Conservation (phyloP, 129 eudicot species). For the Helianthus annuus region DNA sequence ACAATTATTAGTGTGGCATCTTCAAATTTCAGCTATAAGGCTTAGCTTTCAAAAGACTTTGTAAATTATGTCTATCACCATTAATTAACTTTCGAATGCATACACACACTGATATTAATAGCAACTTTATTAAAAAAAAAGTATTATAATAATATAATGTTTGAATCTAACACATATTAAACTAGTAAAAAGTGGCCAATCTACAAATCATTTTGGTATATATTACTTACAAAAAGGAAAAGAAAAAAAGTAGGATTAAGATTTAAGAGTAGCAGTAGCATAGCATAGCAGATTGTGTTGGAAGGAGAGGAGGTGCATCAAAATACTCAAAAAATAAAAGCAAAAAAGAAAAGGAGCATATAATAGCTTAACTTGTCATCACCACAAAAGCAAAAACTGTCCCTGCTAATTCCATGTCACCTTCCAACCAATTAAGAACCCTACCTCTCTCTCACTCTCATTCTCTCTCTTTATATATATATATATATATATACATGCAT, state of each 20-base stretch:
- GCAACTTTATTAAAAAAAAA: too few species aligned
- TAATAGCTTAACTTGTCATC: not conserved
- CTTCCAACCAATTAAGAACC: conserved; percentile 18
- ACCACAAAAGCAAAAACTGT: conserved; percentile 2
- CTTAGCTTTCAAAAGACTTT: not conserved
- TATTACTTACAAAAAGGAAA: not conserved
- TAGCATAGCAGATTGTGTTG: not conserved
- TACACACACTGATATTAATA: too few species aligned
- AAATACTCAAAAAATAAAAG: not conserved
- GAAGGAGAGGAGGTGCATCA: not conserved
- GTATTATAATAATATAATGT: not conserved
- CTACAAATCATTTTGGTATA: not conserved
- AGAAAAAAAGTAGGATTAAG: not conserved
- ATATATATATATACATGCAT: too few species aligned
- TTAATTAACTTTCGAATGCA: too few species aligned
- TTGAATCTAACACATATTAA: not conserved
- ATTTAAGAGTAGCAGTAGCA: not conserved
- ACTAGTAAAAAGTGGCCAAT: not conserved
- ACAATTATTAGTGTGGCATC: not conserved
- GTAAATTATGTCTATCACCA: too few species aligned
- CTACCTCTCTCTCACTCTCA: too few species aligned
- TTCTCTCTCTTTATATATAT: too few species aligned
- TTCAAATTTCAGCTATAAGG: not conserved
- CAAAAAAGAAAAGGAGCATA: conserved; percentile 1
- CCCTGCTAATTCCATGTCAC: conserved; percentile 6